These are phyloP conservation scores for Mrakia blollopis DNA, from an alignment of 768 basidiomycete genomes.

Conservation along the genomic window DNA sequence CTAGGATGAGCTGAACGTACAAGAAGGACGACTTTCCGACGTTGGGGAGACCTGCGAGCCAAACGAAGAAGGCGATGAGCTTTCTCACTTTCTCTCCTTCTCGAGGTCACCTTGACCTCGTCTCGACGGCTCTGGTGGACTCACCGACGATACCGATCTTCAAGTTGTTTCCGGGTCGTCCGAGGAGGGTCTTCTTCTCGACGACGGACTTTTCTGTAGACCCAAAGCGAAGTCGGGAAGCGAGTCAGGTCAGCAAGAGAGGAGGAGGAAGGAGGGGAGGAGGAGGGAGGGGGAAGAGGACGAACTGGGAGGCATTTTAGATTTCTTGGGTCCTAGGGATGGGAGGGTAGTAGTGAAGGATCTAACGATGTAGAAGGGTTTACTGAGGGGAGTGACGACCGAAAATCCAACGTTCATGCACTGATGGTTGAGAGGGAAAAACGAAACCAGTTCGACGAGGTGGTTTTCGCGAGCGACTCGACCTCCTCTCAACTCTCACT, in stretches of 20 bases:
- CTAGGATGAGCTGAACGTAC: neutral
- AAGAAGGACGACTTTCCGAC: constrained; percentile 99
- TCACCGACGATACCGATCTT: constrained; percentile 97
- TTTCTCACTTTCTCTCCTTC: no score
- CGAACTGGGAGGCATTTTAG: constrained; percentile 72
- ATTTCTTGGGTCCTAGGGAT: constrained; percentile 18
- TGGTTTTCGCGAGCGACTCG: neutral
- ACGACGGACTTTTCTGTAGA: constrained; percentile 56
- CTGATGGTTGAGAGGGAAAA: neutral
- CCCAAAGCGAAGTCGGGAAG: no score
- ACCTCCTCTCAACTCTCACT: neutral
- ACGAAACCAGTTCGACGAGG: neutral
- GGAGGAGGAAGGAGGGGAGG: neutral
- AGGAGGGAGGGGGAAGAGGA: neutral
- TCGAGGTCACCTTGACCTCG: neutral
- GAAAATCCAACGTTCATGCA: neutral
- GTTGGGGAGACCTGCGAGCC: constrained; percentile 70
- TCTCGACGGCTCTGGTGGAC: constrained; percentile 42
- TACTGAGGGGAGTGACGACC: neutral
- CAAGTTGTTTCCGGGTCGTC: constrained; percentile 82
- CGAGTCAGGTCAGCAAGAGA: neutral
- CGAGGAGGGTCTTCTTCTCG: constrained; percentile 83
- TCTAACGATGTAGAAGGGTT: neutral
- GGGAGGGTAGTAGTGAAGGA: neutral
- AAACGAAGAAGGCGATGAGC: constrained; percentile 2